Percentiles rank a stretch among this genome's conserved stretches.
Evolutionary conservation across 805 yeast genomes (phyloP).

Genomic region (Suhomyces tanzawaensis): DNA sequence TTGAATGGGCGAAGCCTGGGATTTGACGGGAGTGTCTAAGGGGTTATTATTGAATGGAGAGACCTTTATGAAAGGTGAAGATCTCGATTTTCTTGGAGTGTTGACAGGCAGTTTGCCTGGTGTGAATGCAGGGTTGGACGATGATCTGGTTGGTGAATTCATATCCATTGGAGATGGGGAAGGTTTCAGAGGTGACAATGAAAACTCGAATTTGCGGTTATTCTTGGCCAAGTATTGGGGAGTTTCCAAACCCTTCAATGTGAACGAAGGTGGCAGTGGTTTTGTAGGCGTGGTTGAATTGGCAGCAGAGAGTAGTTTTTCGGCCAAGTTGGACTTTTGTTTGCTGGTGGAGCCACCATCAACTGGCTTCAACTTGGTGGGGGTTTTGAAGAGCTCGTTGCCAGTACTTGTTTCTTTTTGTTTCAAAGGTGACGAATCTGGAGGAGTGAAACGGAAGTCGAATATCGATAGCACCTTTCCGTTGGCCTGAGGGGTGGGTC

Average conservation of each 20-base stretch:
- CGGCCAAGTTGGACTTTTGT: conserved; percentile 3
- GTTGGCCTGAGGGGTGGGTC: conserved; percentile 85
- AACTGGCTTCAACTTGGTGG: conserved; percentile 22
- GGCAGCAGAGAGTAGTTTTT: conserved; percentile 4
- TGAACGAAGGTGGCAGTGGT: background rate
- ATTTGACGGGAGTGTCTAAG: background rate
- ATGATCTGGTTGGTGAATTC: background rate
- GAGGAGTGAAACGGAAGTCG: conserved; percentile 50
- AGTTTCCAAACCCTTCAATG: conserved; percentile 14
- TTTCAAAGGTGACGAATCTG: conserved; percentile 42
- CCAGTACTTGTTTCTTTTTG: conserved; percentile 1
- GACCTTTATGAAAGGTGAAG: background rate
- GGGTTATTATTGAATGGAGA: background rate
- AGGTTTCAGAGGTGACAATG: conserved; percentile 1
- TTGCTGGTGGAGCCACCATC: background rate
- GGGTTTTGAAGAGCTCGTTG: conserved; percentile 30
- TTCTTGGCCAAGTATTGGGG: conserved; percentile 24
- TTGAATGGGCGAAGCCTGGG: background rate
- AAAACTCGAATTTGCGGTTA: conserved; percentile 14
- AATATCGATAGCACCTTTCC: conserved; percentile 75
- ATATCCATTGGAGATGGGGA: background rate
- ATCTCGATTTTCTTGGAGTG: background rate
- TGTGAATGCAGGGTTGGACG: background rate
- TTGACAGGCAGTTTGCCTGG: background rate
- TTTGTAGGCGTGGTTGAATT: background rate